These are phyloP conservation scores for Kitagawia praeruptora DNA, from an alignment of 129 eudicot species.

Conservation along the genomic window DNA sequence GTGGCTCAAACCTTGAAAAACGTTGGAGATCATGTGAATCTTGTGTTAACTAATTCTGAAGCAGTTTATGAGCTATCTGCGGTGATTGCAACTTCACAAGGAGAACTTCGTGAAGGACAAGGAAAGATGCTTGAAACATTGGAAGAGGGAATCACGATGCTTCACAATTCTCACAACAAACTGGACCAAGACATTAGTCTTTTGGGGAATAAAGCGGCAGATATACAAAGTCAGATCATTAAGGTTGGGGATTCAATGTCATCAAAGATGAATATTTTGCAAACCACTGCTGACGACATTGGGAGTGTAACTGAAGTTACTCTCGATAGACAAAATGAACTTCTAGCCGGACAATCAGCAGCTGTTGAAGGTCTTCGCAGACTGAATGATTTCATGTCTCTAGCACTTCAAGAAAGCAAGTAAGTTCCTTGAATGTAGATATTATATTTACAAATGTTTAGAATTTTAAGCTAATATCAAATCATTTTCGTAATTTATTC, in stretches of 20 bases:
- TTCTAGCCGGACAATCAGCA: neutral
- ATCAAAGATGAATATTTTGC: neutral
- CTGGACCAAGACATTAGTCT: neutral
- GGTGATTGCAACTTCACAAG: conserved; percentile 1
- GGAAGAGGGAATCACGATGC: conserved; percentile 1
- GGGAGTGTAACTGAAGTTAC: conserved; percentile 2
- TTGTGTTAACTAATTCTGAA: neutral
- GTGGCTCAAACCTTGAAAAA: conserved; percentile 1
- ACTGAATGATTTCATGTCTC: conserved; percentile 1
- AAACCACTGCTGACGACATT: neutral
- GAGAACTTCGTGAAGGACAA: neutral
- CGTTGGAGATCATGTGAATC: conserved; percentile 1
- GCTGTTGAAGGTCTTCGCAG: conserved; percentile 4
- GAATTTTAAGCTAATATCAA: neutral
- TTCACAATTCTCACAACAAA: neutral
- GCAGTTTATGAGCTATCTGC: conserved; percentile 3
- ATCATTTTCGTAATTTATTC: neutral
- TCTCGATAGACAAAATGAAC: neutral
- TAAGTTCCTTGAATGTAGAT: neutral
- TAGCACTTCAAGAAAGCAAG: neutral
- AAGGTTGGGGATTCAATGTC: neutral
- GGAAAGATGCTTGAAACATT: neutral
- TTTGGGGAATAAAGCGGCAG: neutral
- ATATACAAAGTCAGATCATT: neutral
- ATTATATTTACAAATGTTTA: neutral